Evolutionary conservation across 371 early-diverging fungal genomes (phyloP).

Genomic region (Mortierella sp.): DNA sequence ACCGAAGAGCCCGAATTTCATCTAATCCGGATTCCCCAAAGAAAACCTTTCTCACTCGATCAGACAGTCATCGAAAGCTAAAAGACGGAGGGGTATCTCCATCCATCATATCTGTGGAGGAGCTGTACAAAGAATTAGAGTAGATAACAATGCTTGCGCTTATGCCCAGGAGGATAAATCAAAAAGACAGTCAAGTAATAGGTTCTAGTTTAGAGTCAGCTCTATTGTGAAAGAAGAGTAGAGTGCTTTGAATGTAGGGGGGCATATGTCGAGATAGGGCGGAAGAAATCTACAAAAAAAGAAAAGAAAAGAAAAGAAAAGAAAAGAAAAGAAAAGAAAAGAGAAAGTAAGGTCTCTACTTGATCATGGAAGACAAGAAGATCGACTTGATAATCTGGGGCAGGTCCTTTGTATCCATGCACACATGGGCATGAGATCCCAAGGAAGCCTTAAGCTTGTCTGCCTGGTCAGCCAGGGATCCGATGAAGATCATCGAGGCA

Average conservation of each 20-base stretch:
- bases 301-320: no score
- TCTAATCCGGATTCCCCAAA: not conserved
- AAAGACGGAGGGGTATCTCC: not conserved
- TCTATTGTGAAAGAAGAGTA: no score
- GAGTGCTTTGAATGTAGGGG: no score
- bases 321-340: no score
- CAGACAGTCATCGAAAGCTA: not conserved
- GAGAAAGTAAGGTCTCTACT: constrained; percentile 29
- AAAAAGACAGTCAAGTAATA: no score
- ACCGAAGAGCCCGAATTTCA: no score
- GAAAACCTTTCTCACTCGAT: not conserved
- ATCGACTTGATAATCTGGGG: constrained; percentile 85
- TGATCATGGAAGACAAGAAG: constrained; percentile 79
- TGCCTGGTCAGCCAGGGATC: constrained; percentile 71
- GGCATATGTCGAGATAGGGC: no score
- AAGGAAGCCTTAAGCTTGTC: constrained; percentile 72
- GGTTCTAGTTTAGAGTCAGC: no score
- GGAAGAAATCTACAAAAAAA: no score
- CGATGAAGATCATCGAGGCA: constrained; percentile 80
- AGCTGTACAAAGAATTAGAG: constrained; percentile 28
- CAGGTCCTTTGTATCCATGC: constrained; percentile 80
- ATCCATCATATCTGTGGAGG: constrained; percentile 27
- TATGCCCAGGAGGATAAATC: no score
- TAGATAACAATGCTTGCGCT: no score
- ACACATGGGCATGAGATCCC: constrained; percentile 73